A percentile compares a stretch with the other conserved stretches of the same genome.
Conservation (phyloP, 1,284 basidiomycete species). For the Phellinidium pouzarii region DNA sequence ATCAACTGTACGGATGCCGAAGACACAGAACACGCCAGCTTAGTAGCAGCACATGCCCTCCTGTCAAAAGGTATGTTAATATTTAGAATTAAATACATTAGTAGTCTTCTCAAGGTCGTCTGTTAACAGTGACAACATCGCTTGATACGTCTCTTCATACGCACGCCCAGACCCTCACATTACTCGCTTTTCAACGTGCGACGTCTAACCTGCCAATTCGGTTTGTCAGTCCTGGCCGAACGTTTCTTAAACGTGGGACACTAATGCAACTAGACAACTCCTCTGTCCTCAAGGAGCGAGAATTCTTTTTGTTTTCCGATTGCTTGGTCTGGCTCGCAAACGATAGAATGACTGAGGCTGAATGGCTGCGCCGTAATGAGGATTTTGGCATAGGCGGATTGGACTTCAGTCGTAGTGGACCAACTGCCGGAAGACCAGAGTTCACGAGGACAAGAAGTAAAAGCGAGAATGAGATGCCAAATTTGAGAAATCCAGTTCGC, state of each 20-base stretch:
- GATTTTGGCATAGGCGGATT: conserved; percentile 8
- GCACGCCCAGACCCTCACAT: conserved; percentile 65
- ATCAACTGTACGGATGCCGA: conserved; percentile 56
- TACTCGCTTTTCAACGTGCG: conserved; percentile 70
- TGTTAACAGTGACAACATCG: conserved; percentile 59
- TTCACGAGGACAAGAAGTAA: conserved; percentile 48
- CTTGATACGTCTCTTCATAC: conserved; percentile 73
- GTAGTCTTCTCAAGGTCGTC: background rate
- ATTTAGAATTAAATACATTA: background rate
- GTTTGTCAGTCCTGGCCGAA: conserved; percentile 73
- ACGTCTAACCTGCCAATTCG: conserved; percentile 71
- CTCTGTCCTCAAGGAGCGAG: conserved; percentile 46
- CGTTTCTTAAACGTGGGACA: conserved; percentile 60
- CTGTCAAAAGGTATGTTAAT: conserved; percentile 62
- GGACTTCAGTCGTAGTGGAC: conserved; percentile 14
- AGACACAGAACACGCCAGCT: conserved; percentile 55
- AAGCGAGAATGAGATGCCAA: conserved; percentile 51
- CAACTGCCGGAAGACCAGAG: conserved; percentile 25
- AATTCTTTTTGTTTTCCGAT: conserved; percentile 79
- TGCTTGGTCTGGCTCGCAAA: conserved; percentile 68
- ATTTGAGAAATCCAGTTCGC: conserved; percentile 22
- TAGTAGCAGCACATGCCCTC: conserved; percentile 53
- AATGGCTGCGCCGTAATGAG: conserved; percentile 21
- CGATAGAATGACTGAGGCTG: conserved; percentile 26
- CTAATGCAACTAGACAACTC: conserved; percentile 51